Conservation (phyloP, 169 alveolate species). For the Plasmodium cynomolgi region DNA sequence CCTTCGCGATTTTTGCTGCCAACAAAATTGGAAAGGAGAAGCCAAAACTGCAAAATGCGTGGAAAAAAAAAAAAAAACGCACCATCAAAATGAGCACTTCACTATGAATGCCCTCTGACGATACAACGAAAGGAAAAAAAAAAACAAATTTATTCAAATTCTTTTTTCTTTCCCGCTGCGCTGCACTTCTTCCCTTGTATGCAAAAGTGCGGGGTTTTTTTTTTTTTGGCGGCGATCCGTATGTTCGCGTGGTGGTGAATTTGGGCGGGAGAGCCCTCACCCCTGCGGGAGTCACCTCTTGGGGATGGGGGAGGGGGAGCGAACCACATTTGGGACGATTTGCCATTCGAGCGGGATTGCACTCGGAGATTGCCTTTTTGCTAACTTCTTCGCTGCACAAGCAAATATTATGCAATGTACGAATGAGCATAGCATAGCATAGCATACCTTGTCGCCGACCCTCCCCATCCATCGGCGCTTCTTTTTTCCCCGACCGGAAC, state of each 20-base stretch:
- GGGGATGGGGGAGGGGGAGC: neutral
- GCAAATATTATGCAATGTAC: neutral
- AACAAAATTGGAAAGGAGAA: neutral
- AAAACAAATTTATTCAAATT: neutral
- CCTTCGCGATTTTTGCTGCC: neutral
- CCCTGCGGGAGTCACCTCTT: neutral
- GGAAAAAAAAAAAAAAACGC: neutral
- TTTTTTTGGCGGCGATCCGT: neutral
- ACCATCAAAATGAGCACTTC: neutral
- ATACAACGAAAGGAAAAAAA: neutral
- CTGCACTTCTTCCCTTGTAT: neutral
- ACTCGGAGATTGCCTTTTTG: neutral
- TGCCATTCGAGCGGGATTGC: neutral
- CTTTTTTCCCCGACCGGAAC: neutral
- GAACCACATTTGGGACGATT: neutral
- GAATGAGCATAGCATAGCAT: neutral
- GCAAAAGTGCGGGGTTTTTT: neutral
- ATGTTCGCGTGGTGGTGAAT: neutral
- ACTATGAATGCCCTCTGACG: neutral
- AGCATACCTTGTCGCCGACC: neutral
- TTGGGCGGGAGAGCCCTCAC: neutral
- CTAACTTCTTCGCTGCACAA: neutral
- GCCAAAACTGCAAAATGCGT: neutral
- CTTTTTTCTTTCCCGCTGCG: neutral
- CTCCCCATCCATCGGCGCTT: neutral